Evolutionary conservation across 2,329 filamentous ascomycete species (phyloP).

Genomic region (Pezicula carpinea): DNA sequence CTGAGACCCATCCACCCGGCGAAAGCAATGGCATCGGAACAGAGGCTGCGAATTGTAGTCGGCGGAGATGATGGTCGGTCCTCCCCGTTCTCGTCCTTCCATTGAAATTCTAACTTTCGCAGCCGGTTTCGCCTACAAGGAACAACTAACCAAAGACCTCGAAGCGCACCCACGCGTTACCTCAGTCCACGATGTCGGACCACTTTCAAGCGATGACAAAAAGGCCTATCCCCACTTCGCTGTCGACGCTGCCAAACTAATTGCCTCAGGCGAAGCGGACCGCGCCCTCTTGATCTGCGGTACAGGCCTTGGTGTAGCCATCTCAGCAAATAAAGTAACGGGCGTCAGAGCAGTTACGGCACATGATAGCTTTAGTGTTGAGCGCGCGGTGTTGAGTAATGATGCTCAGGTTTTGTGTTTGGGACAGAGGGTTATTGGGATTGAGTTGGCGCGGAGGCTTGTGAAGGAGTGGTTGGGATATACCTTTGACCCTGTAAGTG

Average conservation of each 20-base stretch:
- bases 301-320: constrained; percentile 82
- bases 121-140: constrained; percentile 69
- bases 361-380: constrained; percentile 80
- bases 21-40: constrained; percentile 7
- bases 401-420: constrained; percentile 85
- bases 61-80: constrained; percentile 45
- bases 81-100: background rate
- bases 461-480: constrained; percentile 83
- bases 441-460: constrained; percentile 74
- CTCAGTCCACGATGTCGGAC: constrained; percentile 68
- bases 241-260: constrained; percentile 61
- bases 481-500: constrained; percentile 65
- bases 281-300: constrained; percentile 80
- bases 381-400: constrained; percentile 76
- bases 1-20: background rate
- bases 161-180: constrained; percentile 61
- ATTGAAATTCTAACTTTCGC: background rate
- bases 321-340: constrained; percentile 82
- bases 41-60: constrained; percentile 51
- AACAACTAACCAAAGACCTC: constrained; percentile 69
- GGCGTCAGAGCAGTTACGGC: constrained; percentile 84
- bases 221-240: constrained; percentile 79
- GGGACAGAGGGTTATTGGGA: constrained; percentile 76
- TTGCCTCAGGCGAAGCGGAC: constrained; percentile 62
- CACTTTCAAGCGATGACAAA: constrained; percentile 61